Conservation (phyloP, 306 rosid species). For the Adenanthera pavonina region DNA sequence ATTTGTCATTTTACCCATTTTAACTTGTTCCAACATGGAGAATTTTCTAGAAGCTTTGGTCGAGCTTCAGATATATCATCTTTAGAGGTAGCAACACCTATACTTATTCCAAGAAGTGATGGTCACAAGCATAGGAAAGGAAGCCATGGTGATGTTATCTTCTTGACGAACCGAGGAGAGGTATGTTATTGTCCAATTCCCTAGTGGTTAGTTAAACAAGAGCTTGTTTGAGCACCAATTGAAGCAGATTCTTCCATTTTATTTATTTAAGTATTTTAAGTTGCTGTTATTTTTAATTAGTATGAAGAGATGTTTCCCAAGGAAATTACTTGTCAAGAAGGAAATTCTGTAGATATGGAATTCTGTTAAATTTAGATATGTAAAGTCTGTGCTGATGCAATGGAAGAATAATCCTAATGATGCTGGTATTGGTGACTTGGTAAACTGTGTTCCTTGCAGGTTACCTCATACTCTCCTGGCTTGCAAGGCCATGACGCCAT, state of each 20-base stretch:
- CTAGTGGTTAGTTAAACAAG: slow-evolving; percentile 10
- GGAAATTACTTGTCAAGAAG: slow-evolving; percentile 21
- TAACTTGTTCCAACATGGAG: slow-evolving; percentile 91
- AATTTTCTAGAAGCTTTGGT: slow-evolving; percentile 69
- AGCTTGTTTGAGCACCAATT: slow-evolving; percentile 32
- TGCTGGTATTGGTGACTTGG: slow-evolving; percentile 19
- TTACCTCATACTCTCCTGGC: slow-evolving; percentile 94
- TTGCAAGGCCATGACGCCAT: slow-evolving; percentile 86
- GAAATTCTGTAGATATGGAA: background rate
- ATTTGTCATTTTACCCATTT: slow-evolving; percentile 87
- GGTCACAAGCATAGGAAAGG: slow-evolving; percentile 97
- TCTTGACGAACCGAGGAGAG: slow-evolving; percentile 98
- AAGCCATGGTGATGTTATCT: slow-evolving; percentile 95
- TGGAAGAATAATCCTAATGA: slow-evolving; percentile 25
- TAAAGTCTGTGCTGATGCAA: background rate
- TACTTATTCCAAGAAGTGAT: slow-evolving; percentile 84
- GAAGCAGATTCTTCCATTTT: slow-evolving; percentile 27
- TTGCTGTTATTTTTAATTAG: slow-evolving; percentile 5
- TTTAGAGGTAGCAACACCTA: slow-evolving; percentile 93
- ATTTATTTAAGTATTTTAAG: slow-evolving; percentile 19
- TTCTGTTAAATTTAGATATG: slow-evolving; percentile 7
- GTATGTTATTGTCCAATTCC: slow-evolving; percentile 51
- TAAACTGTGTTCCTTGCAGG: slow-evolving; percentile 54
- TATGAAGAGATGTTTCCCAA: slow-evolving; percentile 7
- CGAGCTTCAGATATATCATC: slow-evolving; percentile 71